Evolutionary conservation across 345 rosid species (phyloP), one percentile per base, ranked within the genome.

Genomic region (Triadica sebifera): DNA sequence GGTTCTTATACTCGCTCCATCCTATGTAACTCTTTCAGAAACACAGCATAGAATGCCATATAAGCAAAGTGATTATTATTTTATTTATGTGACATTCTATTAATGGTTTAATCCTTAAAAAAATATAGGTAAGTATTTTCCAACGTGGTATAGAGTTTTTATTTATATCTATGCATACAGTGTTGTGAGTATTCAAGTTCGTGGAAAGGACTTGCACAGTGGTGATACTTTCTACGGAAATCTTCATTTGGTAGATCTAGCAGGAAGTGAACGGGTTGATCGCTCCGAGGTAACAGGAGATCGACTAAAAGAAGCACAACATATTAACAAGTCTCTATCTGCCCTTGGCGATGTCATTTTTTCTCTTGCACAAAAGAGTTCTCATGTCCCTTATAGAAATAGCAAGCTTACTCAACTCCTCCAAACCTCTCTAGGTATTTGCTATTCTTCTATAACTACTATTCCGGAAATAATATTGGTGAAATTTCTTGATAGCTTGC

Each of bases 391-490:
- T 0, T 96, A 91, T 65, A 87, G 99, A 81, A 96, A 96, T 73
- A 96, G 99, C 96, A 96, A 96, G 86, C 92, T 96, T 57, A 96
- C 99, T 79, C 99, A 96, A 78, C 73, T 96, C 61, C 97, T 96
- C 56, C 99, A 96, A 69, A 83, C 85, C 79, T 91, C 94, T 71
- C 83, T 95, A 56, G 99, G 99, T 88, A 79, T 34, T 41, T 41
- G 45, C 8, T 29, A n/a, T 57, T 5, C 52, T 69, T 24, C 22
- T 9, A 43, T 12, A 49, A 52, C 51, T 8, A 6, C 9, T 7
- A 8, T 8, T 3, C 22, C 9, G 11, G 29, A 10, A 20, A 6
- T 6, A 8, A 41, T 41, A 41, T 29, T 45, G n/a, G 51, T 13
- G 24, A 56, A 39, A 13, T 0, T 41, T 63, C 60, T 49, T 65